These are phyloP conservation scores for Trichoderma sp. DNA, from an alignment of 2,329 filamentous ascomycete genomes.

Conservation along the genomic window DNA sequence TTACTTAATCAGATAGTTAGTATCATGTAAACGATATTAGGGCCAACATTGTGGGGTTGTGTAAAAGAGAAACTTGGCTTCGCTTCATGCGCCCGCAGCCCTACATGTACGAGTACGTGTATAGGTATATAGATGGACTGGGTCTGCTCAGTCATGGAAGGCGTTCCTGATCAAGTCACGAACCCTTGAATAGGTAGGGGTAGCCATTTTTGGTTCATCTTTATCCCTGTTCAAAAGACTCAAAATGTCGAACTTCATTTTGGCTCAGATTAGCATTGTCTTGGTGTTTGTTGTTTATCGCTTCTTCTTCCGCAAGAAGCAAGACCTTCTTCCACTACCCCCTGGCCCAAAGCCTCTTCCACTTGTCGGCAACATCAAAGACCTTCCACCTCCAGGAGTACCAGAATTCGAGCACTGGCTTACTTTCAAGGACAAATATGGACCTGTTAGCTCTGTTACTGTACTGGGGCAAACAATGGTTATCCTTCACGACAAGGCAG, in stretches of 20 bases:
- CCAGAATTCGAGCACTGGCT: slow-evolving; percentile 38
- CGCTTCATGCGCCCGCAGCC: background rate
- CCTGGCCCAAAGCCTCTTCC: slow-evolving; percentile 37
- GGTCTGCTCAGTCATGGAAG: background rate
- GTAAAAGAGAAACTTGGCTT: background rate
- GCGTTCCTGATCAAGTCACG: background rate
- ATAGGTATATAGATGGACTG: background rate
- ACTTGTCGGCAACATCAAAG: slow-evolving; percentile 46
- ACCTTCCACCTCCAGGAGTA: slow-evolving; percentile 39
- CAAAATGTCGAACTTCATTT: background rate
- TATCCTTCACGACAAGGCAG: slow-evolving; percentile 16
- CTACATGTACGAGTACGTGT: background rate
- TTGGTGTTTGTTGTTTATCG: background rate
- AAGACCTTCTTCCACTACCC: slow-evolving; percentile 23
- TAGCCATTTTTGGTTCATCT: background rate
- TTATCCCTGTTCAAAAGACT: background rate
- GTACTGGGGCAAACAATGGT: slow-evolving; percentile 8
- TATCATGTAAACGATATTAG: background rate
- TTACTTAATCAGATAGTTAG: background rate
- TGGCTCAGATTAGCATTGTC: background rate
- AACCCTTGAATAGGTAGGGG: background rate
- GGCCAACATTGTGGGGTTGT: background rate
- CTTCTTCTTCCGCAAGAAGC: background rate
- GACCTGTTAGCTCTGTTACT: slow-evolving; percentile 19
- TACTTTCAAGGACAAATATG: slow-evolving; percentile 35